These are phyloP conservation scores for Leonotis leonurus DNA, from an alignment of 257 asterid genomes.

Conservation along the genomic window DNA sequence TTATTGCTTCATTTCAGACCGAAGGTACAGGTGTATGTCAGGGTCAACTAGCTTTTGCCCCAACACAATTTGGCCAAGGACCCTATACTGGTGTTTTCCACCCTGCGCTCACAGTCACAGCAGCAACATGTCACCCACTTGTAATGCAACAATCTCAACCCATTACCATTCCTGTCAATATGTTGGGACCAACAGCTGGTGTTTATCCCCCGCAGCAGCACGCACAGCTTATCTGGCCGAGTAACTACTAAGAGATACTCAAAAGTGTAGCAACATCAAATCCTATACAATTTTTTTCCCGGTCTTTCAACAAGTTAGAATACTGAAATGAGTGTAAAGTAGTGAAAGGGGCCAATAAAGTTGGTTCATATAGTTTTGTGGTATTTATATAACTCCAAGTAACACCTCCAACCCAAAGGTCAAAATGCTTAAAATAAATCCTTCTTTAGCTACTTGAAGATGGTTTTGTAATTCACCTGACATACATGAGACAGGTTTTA, in stretches of 20 bases:
- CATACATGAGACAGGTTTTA: constrained; percentile 17
- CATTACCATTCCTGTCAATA: constrained; percentile 52
- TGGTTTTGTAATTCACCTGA: constrained; percentile 24
- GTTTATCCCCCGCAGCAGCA: constrained; percentile 69
- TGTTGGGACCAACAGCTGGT: constrained; percentile 55
- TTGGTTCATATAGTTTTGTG: constrained; percentile 31
- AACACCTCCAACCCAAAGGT: constrained; percentile 14
- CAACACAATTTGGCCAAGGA: constrained; percentile 66
- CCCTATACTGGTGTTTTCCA: constrained; percentile 62
- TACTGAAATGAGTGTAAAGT: constrained; percentile 33
- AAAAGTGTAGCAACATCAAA: constrained; percentile 18
- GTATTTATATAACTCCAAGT: constrained; percentile 42
- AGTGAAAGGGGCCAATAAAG: constrained; percentile 27
- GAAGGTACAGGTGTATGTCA: constrained; percentile 76
- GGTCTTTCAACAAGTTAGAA: constrained; percentile 23
- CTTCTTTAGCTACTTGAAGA: constrained; percentile 22
- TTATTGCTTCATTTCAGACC: constrained; percentile 36
- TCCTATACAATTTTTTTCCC: constrained; percentile 18
- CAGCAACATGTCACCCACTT: constrained; percentile 60
- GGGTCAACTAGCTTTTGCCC: constrained; percentile 64
- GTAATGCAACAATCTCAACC: constrained; percentile 78
- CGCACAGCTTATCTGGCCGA: constrained; percentile 73
- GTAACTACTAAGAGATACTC: constrained; percentile 35
- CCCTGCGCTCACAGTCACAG: constrained; percentile 59
- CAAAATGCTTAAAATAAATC: constrained; percentile 15